phyloP scores from a whole-genome alignment of 441 rosid species.

The Gossypium davidsonii region DNA sequence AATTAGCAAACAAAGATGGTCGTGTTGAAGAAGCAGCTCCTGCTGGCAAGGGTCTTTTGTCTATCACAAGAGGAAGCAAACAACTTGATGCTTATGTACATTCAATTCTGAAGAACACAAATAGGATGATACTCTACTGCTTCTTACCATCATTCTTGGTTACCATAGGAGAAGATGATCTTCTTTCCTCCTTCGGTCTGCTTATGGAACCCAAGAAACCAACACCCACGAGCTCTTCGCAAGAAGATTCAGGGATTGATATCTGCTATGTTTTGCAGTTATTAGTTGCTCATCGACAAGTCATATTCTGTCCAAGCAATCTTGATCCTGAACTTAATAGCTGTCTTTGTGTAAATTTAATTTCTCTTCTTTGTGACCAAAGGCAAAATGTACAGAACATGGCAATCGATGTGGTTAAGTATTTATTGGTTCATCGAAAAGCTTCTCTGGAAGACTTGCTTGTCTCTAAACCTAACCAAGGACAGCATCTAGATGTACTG shows the following conservation, averaged over 20 bases:
- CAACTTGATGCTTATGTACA: slow-evolving; percentile 93
- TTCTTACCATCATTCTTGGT: slow-evolving; percentile 92
- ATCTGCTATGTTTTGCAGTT: slow-evolving; percentile 80
- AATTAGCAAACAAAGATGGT: slow-evolving; percentile 96
- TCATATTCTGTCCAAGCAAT: slow-evolving; percentile 95
- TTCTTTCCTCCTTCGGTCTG: slow-evolving; percentile 73
- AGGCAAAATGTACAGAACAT: slow-evolving; percentile 75
- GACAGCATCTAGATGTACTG: slow-evolving; percentile 68
- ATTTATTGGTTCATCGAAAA: slow-evolving; percentile 85
- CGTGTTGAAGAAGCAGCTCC: slow-evolving; percentile 90
- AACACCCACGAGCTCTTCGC: slow-evolving; percentile 38
- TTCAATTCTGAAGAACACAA: slow-evolving; percentile 89
- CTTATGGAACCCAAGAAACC: slow-evolving; percentile 69
- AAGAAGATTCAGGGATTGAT: slow-evolving; percentile 79
- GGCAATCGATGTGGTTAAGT: slow-evolving; percentile 84
- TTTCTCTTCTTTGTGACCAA: slow-evolving; percentile 76
- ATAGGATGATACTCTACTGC: slow-evolving; percentile 86
- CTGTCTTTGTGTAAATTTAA: slow-evolving; percentile 87
- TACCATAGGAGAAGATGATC: slow-evolving; percentile 80
- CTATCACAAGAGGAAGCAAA: slow-evolving; percentile 77
- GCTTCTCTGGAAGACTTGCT: slow-evolving; percentile 86
- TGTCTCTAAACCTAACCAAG: slow-evolving; percentile 85
- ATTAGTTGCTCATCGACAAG: slow-evolving; percentile 83
- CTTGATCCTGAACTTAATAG: slow-evolving; percentile 90
- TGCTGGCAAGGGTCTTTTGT: slow-evolving; percentile 81